A percentile compares a stretch with the other conserved stretches of the same genome.
phyloP scores from a whole-genome alignment of 148 eudicot species.

The Arctostaphylos glauca region DNA sequence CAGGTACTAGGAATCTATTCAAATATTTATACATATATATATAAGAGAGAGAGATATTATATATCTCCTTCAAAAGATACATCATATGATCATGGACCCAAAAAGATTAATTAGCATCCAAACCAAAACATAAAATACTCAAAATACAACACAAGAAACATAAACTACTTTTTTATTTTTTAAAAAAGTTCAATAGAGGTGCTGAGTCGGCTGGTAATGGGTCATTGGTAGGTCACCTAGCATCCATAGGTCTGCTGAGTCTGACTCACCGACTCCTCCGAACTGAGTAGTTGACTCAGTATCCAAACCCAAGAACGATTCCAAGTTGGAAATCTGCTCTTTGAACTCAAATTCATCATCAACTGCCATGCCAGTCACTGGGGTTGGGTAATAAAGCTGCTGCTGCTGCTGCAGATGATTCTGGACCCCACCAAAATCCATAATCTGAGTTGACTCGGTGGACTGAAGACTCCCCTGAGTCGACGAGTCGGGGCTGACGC shows the following conservation, averaged over 20 bases:
- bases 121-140: neutral
- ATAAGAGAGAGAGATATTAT: no score
- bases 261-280: conserved; percentile 23
- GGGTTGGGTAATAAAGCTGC: neutral
- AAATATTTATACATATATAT: neutral
- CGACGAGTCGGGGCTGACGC: conserved; percentile 20
- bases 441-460: conserved; percentile 9
- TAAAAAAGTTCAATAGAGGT: conserved; percentile 2
- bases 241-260: conserved; percentile 44
- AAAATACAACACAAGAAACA: neutral
- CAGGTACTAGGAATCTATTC: neutral
- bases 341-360: conserved; percentile 33
- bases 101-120: neutral
- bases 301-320: conserved; percentile 53
- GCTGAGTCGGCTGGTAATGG: neutral
- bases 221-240: conserved; percentile 26
- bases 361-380: neutral
- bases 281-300: conserved; percentile 21
- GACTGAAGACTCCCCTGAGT: conserved; percentile 5
- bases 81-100: neutral
- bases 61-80: neutral
- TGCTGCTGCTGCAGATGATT: neutral
- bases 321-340: conserved; percentile 46
- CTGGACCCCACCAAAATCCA: conserved; percentile 19
- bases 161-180: neutral